Evolutionary conservation across 768 basidiomycete genomes (phyloP).

Genomic region (Paxillus involutus): DNA sequence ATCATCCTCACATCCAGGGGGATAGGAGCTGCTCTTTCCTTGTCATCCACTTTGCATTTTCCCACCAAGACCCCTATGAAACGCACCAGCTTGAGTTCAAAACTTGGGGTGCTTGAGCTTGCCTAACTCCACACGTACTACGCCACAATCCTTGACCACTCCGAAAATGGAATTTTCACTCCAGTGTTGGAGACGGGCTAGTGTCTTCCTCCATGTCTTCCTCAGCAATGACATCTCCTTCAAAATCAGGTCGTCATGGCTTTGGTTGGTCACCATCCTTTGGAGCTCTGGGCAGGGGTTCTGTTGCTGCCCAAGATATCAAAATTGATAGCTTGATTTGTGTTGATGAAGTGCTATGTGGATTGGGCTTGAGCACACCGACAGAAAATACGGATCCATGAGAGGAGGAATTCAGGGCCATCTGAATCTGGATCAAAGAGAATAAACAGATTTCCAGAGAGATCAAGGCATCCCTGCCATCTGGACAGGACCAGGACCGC

Average conservation of each 20-base stretch:
- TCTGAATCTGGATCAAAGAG: constrained; percentile 46
- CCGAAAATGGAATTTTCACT: constrained; percentile 53
- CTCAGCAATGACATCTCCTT: constrained; percentile 35
- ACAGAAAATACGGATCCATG: constrained; percentile 32
- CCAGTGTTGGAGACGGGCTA: constrained; percentile 74
- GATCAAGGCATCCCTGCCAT: constrained; percentile 24
- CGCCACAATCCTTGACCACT: constrained; percentile 52
- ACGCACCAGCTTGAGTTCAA: constrained; percentile 42
- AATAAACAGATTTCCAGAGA: constrained; percentile 37
- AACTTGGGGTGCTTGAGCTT: constrained; percentile 49
- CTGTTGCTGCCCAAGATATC: constrained; percentile 41
- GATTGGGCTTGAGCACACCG: constrained; percentile 45
- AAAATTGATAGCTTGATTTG: constrained; percentile 62
- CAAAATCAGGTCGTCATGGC: constrained; percentile 48
- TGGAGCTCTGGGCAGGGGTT: constrained; percentile 29
- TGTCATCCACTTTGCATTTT: constrained; percentile 39
- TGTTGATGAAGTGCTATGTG: constrained; percentile 66
- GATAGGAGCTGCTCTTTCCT: constrained; percentile 52
- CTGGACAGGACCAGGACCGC: no score
- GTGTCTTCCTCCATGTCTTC: constrained; percentile 38
- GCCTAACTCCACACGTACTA: constrained; percentile 68
- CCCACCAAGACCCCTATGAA: constrained; percentile 48
- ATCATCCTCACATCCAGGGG: constrained; percentile 68
- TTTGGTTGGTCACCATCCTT: constrained; percentile 64
- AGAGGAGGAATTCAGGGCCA: constrained; percentile 43